Evolutionary conservation across 1,139 yeast species (phyloP).

Genomic region (Lodderomyces parapsilosis): DNA sequence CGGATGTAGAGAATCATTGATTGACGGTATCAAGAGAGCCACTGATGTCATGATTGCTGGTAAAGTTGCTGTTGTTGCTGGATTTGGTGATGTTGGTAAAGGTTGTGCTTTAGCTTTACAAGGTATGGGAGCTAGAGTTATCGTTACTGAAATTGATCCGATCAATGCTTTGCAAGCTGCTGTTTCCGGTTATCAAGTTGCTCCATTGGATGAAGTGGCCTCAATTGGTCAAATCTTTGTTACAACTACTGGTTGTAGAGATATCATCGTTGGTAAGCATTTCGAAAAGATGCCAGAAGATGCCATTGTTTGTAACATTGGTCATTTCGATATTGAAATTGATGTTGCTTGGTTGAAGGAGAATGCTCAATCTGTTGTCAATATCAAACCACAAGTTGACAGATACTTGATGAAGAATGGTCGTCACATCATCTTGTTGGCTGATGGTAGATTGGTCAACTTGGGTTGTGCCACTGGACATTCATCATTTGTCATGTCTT

Average conservation of each 20-base stretch:
- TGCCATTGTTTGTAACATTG: conserved; percentile 99
- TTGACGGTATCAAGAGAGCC: conserved; percentile 99
- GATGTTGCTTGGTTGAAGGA: conserved; percentile 98
- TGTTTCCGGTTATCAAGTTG: conserved; percentile 97
- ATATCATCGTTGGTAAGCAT: conserved; percentile 88
- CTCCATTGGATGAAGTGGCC: conserved; percentile 94
- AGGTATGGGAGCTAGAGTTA: conserved; percentile 99
- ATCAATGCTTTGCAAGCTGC: conserved; percentile 99
- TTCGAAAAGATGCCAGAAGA: conserved; percentile 96
- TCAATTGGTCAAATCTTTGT: conserved; percentile 95
- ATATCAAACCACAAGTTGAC: conserved; percentile 99
- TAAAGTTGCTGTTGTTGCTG: conserved; percentile 98
- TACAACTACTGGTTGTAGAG: conserved; percentile 99
- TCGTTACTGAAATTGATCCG: conserved; percentile 97
- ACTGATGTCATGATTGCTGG: conserved; percentile 99
- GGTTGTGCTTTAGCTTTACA: conserved; percentile 99
- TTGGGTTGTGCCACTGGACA: conserved; percentile 99
- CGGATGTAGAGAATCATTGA: conserved; percentile 99
- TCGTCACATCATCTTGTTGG: conserved; percentile 92
- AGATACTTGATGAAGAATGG: conserved; percentile 90
- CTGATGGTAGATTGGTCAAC: conserved; percentile 99
- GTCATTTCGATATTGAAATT: conserved; percentile 98
- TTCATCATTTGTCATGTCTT: conserved; percentile 98
- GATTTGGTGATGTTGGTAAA: conserved; percentile 99
- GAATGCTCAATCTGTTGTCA: conserved; percentile 84